Evolutionary conservation across 169 alveolate species (phyloP).

Genomic region (Babesia ovata): DNA sequence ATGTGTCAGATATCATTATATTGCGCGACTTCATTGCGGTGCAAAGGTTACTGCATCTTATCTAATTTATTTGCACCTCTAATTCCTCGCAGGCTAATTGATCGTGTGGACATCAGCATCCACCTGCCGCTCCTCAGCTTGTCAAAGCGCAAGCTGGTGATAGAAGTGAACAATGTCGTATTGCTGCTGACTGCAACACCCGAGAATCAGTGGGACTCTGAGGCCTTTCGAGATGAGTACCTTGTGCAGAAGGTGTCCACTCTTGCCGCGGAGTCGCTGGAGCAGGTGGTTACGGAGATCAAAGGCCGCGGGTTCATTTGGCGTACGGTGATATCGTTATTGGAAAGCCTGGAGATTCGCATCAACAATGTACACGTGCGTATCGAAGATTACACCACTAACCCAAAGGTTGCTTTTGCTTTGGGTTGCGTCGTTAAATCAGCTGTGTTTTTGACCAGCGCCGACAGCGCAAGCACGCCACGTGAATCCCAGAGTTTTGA

Average conservation of each 20-base stretch:
- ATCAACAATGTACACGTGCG: conserved; percentile 68
- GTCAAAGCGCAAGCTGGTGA: conserved; percentile 58
- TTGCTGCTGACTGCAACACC: conserved; percentile 57
- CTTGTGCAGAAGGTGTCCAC: conserved; percentile 51
- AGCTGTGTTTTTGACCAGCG: conserved; percentile 41
- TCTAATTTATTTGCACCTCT: not conserved
- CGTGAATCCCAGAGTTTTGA: not conserved
- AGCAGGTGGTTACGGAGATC: conserved; percentile 57
- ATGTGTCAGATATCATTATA: not conserved
- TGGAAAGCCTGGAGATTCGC: conserved; percentile 62
- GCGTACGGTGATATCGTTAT: conserved; percentile 62
- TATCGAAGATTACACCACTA: conserved; percentile 69
- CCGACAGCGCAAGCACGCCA: not conserved
- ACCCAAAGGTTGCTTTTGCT: conserved; percentile 60
- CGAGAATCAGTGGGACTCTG: conserved; percentile 67
- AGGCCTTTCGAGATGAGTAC: conserved; percentile 54
- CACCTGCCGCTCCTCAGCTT: conserved; percentile 56
- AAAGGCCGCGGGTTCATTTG: conserved; percentile 69
- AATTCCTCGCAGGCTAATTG: conserved; percentile 23
- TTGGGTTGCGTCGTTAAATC: conserved; percentile 48
- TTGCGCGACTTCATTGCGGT: not conserved
- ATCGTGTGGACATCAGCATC: conserved; percentile 32
- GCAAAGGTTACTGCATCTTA: too few species aligned
- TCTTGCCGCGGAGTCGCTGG: conserved; percentile 62
- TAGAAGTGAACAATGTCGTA: conserved; percentile 55